Evolutionary conservation across 2,329 filamentous ascomycete genomes (phyloP), one percentile per base, ranked within the genome.

Genomic region (Fusarium floridanum): DNA sequence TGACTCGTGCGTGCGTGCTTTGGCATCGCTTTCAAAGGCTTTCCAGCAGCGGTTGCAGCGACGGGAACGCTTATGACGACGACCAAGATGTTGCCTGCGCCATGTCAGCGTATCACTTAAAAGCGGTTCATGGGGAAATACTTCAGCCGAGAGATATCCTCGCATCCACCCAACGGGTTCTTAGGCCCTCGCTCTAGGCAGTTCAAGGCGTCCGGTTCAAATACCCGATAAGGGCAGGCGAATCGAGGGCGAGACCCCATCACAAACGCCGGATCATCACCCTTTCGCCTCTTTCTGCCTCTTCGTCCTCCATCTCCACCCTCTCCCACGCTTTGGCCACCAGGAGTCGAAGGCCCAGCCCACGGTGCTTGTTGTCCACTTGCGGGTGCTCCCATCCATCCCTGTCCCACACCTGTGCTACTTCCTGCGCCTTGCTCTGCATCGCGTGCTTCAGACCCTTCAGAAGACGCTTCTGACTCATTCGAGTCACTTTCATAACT

Each of bases 91-190:
- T 45, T 61, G 59, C 41, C 59, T 61, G 17, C 9, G 32, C n/a
- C 11, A 37, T 37, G 55, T 57, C 32, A 57, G 24, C 32, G 37
- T 24, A 37, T 37, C 8, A 10, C 12, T 16, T 22, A 24, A 12
- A 37, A 36, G 20, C 5, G 12, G 32, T 22, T 20, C 17, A 4
- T 27, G 37, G 17, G 32, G 41, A 6, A 36, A 60, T 45, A 61
- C 59, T 41, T 61, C n/a, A 61, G 59, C 6, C 59, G 39, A 36
- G 24, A 32, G 39, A 61, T 41, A 45, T 61, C 29, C 41, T 61
- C 59, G 9, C 59, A 61, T 5, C 59, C 59, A 8, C 59, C 59
- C 29, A 45, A 12, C 5, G 24, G 24, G 17, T 61, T 61, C 24
- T 36, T 41, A 3, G 37, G 27, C 16, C 37, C 59, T 22, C 59